Evolutionary conservation across 2,329 filamentous ascomycete genomes (phyloP).

Genomic region (Cladophialophora chaetospira): DNA sequence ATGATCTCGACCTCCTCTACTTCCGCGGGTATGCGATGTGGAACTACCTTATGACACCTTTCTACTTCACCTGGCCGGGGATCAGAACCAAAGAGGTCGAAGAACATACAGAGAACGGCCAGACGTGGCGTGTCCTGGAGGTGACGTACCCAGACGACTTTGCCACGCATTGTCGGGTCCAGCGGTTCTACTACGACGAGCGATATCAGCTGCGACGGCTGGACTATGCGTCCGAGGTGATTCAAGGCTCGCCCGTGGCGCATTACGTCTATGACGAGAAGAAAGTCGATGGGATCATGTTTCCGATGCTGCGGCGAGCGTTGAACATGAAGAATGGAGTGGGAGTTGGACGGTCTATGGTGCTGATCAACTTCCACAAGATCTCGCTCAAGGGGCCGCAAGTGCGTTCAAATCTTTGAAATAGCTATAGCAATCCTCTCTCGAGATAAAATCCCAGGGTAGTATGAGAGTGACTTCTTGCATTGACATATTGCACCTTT

Average conservation of each 20-base stretch:
- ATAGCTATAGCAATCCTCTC: background rate
- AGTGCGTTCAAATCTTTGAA: background rate
- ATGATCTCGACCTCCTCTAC: slow-evolving; percentile 3
- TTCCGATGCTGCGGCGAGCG: background rate
- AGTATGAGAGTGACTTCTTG: no score
- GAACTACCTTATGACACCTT: slow-evolving; percentile 6
- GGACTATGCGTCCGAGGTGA: background rate
- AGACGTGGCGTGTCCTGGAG: background rate
- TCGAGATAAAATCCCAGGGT: no score
- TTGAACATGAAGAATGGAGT: background rate
- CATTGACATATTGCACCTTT: no score
- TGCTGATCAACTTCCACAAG: slow-evolving; percentile 1
- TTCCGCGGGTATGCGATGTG: background rate
- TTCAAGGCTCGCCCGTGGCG: background rate
- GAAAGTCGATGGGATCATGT: background rate
- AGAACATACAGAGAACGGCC: background rate
- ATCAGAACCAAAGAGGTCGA: background rate
- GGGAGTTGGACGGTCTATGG: background rate
- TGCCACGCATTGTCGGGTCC: background rate
- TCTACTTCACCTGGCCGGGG: background rate
- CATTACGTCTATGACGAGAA: background rate
- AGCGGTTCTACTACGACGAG: background rate
- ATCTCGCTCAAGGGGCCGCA: background rate
- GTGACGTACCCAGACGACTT: background rate
- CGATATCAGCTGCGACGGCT: background rate